Evolutionary conservation across 1,284 basidiomycete species (phyloP).

Genomic region (Phellopilus nigrolimitatus): DNA sequence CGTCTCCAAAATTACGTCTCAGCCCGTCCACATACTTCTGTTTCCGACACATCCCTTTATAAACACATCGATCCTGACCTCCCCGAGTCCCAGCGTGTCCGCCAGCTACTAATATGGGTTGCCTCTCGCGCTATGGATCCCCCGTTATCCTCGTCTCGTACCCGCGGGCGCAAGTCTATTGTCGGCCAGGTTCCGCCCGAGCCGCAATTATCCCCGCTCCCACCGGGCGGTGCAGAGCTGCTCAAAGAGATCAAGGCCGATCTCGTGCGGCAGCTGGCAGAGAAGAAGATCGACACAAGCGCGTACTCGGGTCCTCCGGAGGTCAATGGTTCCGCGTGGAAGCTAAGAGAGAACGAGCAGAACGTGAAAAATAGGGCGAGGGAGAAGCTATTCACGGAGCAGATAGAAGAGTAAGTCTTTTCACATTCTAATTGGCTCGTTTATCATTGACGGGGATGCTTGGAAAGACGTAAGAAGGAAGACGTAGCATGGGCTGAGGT

Average conservation of each 20-base stretch:
- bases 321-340: slow-evolving; percentile 21
- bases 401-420: slow-evolving; percentile 60
- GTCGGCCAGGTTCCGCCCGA: slow-evolving; percentile 26
- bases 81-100: slow-evolving; percentile 73
- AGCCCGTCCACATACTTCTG: slow-evolving; percentile 80
- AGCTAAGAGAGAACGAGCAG: slow-evolving; percentile 56
- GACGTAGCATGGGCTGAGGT: slow-evolving; percentile 65
- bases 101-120: slow-evolving; percentile 79
- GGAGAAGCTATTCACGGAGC: slow-evolving; percentile 56
- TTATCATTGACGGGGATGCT: slow-evolving; percentile 26
- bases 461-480: slow-evolving; percentile 49
- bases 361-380: slow-evolving; percentile 65
- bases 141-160: slow-evolving; percentile 29
- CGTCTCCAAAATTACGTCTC: slow-evolving; percentile 19
- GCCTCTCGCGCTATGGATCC: slow-evolving; percentile 43
- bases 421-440: neutral
- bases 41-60: slow-evolving; percentile 68
- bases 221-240: slow-evolving; percentile 35
- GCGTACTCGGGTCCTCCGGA: slow-evolving; percentile 27
- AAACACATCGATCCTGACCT: slow-evolving; percentile 80
- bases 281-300: slow-evolving; percentile 58
- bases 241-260: slow-evolving; percentile 54
- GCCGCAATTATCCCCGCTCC: slow-evolving; percentile 28
- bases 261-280: slow-evolving; percentile 56
- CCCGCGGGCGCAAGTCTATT: slow-evolving; percentile 30